phyloP scores from a whole-genome alignment of 306 rosid species.

The Arachis stenosperma region DNA sequence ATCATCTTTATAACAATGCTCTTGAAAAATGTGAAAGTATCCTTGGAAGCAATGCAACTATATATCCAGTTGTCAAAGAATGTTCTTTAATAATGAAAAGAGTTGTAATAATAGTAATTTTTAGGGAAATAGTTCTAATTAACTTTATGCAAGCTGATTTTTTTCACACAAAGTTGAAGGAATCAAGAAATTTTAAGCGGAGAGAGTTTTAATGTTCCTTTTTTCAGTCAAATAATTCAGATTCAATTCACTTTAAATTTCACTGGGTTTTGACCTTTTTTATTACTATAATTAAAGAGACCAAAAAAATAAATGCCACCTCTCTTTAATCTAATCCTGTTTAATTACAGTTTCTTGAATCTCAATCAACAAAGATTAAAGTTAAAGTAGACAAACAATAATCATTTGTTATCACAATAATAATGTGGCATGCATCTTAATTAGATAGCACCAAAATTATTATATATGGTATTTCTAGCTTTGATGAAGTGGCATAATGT shows the following conservation, averaged over 20 bases:
- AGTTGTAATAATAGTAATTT: no score
- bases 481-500: conserved; percentile 25
- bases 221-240: no score
- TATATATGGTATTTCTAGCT: conserved; percentile 30
- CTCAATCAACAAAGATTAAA: conserved; percentile 23
- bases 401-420: conserved; percentile 27
- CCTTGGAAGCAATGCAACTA: neutral
- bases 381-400: conserved; percentile 26
- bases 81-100: neutral
- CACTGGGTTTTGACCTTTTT: neutral
- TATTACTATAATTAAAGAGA: neutral
- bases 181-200: neutral
- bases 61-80: neutral
- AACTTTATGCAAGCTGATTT: no score
- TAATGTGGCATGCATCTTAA: neutral
- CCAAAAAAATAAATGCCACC: neutral
- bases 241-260: no score
- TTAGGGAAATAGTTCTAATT: no score
- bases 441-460: conserved; percentile 31
- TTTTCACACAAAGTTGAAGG: no score
- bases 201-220: no score
- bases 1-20: neutral
- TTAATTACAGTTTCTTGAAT: neutral
- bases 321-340: conserved; percentile 11
- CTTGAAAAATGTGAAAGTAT: neutral